These are phyloP conservation scores for Pestalotiopsis sp. DNA, from an alignment of 2,329 filamentous ascomycete genomes.

Conservation along the genomic window DNA sequence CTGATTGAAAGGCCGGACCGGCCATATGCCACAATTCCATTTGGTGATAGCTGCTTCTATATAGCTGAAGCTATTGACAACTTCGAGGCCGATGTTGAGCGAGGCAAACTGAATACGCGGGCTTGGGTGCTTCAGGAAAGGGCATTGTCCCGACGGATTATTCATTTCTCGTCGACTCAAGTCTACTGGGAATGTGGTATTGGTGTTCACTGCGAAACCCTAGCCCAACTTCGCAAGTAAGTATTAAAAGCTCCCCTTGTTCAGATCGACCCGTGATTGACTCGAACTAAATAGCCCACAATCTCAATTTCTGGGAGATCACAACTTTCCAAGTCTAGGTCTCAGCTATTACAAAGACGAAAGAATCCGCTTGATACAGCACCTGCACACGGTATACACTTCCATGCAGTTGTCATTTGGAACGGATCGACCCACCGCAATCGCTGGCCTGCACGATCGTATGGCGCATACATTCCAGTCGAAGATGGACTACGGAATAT, in stretches of 20 bases:
- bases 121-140: constrained; percentile 33
- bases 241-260: not conserved
- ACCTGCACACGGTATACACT: constrained; percentile 12
- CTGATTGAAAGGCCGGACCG: not conserved
- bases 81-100: constrained; percentile 26
- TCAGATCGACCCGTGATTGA: no score
- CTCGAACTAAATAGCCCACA: constrained; percentile 11
- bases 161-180: constrained; percentile 29
- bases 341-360: constrained; percentile 8
- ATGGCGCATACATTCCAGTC: not conserved
- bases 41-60: not conserved
- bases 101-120: constrained; percentile 22
- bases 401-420: constrained; percentile 1
- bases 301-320: constrained; percentile 12
- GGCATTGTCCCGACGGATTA: constrained; percentile 27
- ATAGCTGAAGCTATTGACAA: constrained; percentile 20
- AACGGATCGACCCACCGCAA: constrained; percentile 6
- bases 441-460: constrained; percentile 14
- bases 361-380: not conserved
- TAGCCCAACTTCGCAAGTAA: constrained; percentile 13
- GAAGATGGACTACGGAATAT: constrained; percentile 5
- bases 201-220: constrained; percentile 14
- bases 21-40: not conserved
- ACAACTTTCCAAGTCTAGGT: constrained; percentile 5
- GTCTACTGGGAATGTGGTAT: constrained; percentile 30